A percentile compares a stretch with the other conserved stretches of the same genome.
These are phyloP conservation scores for Bassia scoparia DNA, from an alignment of 148 eudicot species.

Conservation along the genomic window DNA sequence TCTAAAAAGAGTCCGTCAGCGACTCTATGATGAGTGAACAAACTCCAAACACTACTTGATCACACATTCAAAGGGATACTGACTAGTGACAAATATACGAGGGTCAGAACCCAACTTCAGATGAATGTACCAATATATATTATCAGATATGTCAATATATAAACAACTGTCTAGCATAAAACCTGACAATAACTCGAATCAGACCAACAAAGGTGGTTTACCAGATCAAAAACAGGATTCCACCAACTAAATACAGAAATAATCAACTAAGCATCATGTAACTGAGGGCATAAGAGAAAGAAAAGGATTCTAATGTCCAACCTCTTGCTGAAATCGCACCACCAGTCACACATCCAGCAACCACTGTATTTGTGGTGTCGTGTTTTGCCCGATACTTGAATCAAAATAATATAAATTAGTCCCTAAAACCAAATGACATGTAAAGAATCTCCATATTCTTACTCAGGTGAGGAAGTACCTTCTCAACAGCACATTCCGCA, in stretches of 20 bases:
- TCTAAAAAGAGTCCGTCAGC: not conserved
- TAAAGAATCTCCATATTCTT: not conserved
- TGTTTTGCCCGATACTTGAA: slow-evolving; percentile 86
- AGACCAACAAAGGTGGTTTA: not conserved
- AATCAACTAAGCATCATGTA: not conserved
- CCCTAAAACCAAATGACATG: not conserved
- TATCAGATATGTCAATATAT: not conserved
- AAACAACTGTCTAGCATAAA: not conserved
- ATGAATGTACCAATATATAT: not conserved
- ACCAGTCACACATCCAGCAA: slow-evolving; percentile 92
- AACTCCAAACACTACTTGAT: not conserved
- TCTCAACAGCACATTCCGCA: slow-evolving; percentile 80
- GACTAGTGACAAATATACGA: not conserved
- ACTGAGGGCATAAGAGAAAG: not conserved
- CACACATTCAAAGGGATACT: not conserved
- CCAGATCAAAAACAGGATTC: not conserved
- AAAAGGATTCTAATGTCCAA: slow-evolving; percentile 12
- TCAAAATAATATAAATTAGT: slow-evolving; percentile 6
- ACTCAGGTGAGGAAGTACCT: slow-evolving; percentile 36
- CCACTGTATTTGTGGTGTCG: slow-evolving; percentile 71
- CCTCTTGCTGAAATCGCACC: slow-evolving; percentile 79
- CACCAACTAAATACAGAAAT: not conserved
- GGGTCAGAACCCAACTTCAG: not conserved
- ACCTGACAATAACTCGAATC: not conserved
- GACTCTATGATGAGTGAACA: not conserved